A percentile compares a stretch with the other conserved stretches of the same genome.
These are phyloP conservation scores for Schizophyllum commune DNA, from an alignment of 1,284 basidiomycete genomes.

Conservation along the genomic window DNA sequence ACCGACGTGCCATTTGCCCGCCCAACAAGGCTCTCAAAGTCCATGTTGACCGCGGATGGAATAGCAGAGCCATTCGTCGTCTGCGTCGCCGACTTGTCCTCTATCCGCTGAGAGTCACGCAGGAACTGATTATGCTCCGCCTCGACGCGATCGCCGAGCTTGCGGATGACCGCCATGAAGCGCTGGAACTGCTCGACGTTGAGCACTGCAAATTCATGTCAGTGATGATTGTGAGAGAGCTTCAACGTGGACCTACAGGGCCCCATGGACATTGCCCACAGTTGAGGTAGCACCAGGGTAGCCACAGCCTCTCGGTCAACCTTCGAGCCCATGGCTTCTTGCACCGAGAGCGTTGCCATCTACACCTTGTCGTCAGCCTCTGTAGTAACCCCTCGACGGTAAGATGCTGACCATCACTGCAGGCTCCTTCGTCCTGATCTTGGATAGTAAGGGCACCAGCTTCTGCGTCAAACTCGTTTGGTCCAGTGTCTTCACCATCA, in stretches of 20 bases:
- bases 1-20: constrained; percentile 30
- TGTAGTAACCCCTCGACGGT: constrained; percentile 2
- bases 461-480: constrained; percentile 90
- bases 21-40: constrained; percentile 72
- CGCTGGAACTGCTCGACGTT: constrained; percentile 88
- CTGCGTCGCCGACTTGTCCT: constrained; percentile 58
- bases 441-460: constrained; percentile 86
- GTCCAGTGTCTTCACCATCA: constrained; percentile 92
- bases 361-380: constrained; percentile 20
- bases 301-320: constrained; percentile 94
- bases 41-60: constrained; percentile 32
- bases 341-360: constrained; percentile 90
- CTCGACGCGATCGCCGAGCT: constrained; percentile 74
- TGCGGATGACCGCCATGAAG: constrained; percentile 78
- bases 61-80: constrained; percentile 27
- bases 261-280: constrained; percentile 97
- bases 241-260: constrained; percentile 59
- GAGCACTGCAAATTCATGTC: constrained; percentile 45
- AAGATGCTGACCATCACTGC: constrained; percentile 67
- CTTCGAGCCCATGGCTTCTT: constrained; percentile 95
- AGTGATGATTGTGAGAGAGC: no score
- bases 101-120: constrained; percentile 75
- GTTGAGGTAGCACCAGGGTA: constrained; percentile 85
- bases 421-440: constrained; percentile 93
- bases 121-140: constrained; percentile 81